phyloP scores from a whole-genome alignment of 108 stramenopile species.

The Cyclotella kingstonii region DNA sequence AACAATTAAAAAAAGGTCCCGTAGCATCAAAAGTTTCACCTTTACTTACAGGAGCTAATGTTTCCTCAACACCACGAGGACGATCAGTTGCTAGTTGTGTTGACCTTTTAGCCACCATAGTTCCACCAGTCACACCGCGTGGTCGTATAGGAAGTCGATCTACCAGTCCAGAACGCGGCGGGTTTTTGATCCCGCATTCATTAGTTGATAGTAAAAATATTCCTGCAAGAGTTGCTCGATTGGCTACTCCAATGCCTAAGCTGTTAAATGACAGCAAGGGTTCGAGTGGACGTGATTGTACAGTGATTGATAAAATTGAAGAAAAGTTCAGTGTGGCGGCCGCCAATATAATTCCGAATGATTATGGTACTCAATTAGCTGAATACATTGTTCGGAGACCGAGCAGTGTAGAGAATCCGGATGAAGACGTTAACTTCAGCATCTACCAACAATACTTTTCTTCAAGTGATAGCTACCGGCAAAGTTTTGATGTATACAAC shows the following conservation, averaged over 20 bases:
- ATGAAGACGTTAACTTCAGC: slow-evolving; percentile 1
- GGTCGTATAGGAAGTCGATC: slow-evolving; percentile 22
- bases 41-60: neutral
- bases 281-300: too few relatives aligned
- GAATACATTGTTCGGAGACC: slow-evolving; percentile 62
- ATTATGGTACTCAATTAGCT: slow-evolving; percentile 50
- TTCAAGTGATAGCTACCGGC: slow-evolving; percentile 33
- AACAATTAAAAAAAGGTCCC: slow-evolving; percentile 1
- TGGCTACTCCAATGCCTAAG: neutral
- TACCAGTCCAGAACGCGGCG: slow-evolving; percentile 26
- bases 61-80: slow-evolving; percentile 2
- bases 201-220: neutral
- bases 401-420: too few relatives aligned
- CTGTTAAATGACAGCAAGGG: neutral
- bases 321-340: slow-evolving; percentile 40
- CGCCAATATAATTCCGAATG: slow-evolving; percentile 45
- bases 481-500: slow-evolving; percentile 45
- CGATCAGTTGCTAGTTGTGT: neutral
- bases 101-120: slow-evolving; percentile 20
- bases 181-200: neutral
- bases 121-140: slow-evolving; percentile 25
- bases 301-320: slow-evolving; percentile 25
- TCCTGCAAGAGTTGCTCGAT: neutral
- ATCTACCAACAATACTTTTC: slow-evolving; percentile 17
- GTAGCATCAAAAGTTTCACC: neutral